Percentiles rank a stretch among this genome's conserved stretches.
Conservation (phyloP, 768 basidiomycete species). For the Auricularia heimuer region DNA sequence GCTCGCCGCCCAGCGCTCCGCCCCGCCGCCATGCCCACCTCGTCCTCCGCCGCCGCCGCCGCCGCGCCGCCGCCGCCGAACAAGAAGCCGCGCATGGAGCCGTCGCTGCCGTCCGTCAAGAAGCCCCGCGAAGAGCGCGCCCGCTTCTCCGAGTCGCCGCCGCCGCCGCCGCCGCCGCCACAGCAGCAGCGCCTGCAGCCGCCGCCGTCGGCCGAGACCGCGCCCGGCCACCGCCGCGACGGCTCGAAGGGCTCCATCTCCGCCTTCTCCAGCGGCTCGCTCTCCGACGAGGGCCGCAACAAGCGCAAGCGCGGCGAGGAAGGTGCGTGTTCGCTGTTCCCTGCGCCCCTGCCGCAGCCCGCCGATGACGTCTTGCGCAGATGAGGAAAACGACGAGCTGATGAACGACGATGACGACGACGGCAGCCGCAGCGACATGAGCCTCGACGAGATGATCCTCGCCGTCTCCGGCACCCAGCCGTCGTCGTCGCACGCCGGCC, state of each 20-base stretch:
- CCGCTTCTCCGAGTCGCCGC: background rate
- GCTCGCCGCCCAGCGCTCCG: background rate
- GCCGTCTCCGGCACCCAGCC: constrained; percentile 23
- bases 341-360: no score
- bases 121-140: background rate
- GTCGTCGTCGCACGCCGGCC: constrained; percentile 15
- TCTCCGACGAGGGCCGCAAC: no score
- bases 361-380: no score
- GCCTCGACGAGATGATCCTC: constrained; percentile 39
- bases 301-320: constrained; percentile 1
- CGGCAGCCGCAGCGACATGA: constrained; percentile 23
- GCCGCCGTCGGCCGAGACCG: background rate
- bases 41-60: background rate
- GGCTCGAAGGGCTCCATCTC: background rate
- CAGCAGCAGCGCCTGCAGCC: background rate
- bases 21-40: background rate
- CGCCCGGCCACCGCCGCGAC: background rate
- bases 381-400: background rate
- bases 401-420: background rate
- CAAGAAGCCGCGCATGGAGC: no score
- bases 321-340: background rate
- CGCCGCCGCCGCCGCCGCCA: background rate
- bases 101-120: background rate
- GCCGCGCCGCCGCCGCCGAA: background rate
- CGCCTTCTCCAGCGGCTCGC: no score